Evolutionary conservation across 441 rosid genomes (phyloP), one percentile per base, ranked within the genome.

Genomic region (Macaranga tanarius): DNA sequence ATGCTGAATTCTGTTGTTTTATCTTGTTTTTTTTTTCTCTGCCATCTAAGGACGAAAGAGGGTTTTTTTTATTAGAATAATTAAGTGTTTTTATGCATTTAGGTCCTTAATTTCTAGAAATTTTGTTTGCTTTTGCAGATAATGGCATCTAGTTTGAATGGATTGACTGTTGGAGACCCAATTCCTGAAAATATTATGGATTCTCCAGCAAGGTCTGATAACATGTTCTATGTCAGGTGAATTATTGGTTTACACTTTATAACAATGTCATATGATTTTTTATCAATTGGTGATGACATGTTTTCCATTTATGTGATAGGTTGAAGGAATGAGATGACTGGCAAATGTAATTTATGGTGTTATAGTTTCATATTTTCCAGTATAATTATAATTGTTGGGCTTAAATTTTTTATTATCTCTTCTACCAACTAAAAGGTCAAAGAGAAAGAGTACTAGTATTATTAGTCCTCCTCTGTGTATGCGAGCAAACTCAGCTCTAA

Each of bases 81-180:
- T 19, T 34, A 34, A 34, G 16, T 50, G 50, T 2, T 51, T 62
- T 42, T 23, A 50, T 48, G 22, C 42, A 10, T 62, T 55, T 67
- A 42, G 13, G 58, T 50, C 47, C 34, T 42, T 55, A 26, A 20
- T 31, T 63, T 10, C 47, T 56, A 45, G 5, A 22, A 19, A 22
- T 17, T 58, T 67, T 22, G 34, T 25, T 20, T 63, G 40, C 2
- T 72, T 66, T 42, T 10, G 75, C 83, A 95, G 98, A 90, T 92
- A 70, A 95, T 95, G 99, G 98, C 98, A 10, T 95, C 91, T 67
- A 95, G 99, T 82, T 88, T 92, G 83, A 95, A 92, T 77, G 99
- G 99, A 82, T 79, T 95, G 50, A 91, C 95, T 2, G 99, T 95
- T 42, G 99, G 97, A 79, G 98, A 91, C 70, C 67, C 97, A 51